These are phyloP conservation scores for Poronia punctata DNA, from an alignment of 495 filamentous ascomycete genomes.

Conservation along the genomic window DNA sequence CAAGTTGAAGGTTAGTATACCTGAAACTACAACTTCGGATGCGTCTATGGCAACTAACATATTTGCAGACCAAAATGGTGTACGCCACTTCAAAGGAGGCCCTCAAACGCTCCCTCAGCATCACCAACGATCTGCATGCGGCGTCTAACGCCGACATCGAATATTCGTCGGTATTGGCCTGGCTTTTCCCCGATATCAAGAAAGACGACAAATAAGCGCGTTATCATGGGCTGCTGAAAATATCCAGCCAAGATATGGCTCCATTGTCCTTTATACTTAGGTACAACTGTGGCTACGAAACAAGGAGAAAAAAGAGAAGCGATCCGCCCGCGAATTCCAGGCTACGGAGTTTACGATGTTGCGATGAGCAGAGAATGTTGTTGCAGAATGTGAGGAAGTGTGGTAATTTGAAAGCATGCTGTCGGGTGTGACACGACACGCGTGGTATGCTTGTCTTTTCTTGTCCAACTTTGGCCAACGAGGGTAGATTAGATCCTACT, in stretches of 20 bases:
- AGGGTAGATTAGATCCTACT: too few species aligned
- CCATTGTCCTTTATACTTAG: too few species aligned
- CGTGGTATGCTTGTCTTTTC: too few species aligned
- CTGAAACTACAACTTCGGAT: not conserved
- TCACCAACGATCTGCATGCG: conserved; percentile 83
- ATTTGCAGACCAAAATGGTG: conserved; percentile 76
- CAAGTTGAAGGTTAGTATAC: conserved; percentile 63
- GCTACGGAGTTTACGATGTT: conserved; percentile 21
- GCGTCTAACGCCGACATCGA: too few species aligned
- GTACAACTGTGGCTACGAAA: conserved; percentile 9
- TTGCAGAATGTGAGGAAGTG: conserved; percentile 10
- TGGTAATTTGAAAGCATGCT: conserved; percentile 20
- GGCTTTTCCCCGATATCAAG: too few species aligned
- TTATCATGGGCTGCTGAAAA: too few species aligned
- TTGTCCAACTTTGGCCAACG: too few species aligned
- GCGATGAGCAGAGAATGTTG: conserved; percentile 6
- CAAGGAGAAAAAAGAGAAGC: conserved; percentile 6
- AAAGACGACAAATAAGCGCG: too few species aligned
- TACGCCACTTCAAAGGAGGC: conserved; percentile 94
- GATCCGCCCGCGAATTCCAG: conserved; percentile 2
- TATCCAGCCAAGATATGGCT: conserved; percentile 71
- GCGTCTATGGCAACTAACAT: conserved; percentile 9
- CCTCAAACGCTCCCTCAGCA: conserved; percentile 77
- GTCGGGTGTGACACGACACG: conserved; percentile 18
- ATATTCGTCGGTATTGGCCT: too few species aligned